A percentile compares a stretch with the other conserved stretches of the same genome.
Evolutionary conservation across 2,329 filamentous ascomycete species (phyloP).

Genomic region (Beauveria rudraprayagi): DNA sequence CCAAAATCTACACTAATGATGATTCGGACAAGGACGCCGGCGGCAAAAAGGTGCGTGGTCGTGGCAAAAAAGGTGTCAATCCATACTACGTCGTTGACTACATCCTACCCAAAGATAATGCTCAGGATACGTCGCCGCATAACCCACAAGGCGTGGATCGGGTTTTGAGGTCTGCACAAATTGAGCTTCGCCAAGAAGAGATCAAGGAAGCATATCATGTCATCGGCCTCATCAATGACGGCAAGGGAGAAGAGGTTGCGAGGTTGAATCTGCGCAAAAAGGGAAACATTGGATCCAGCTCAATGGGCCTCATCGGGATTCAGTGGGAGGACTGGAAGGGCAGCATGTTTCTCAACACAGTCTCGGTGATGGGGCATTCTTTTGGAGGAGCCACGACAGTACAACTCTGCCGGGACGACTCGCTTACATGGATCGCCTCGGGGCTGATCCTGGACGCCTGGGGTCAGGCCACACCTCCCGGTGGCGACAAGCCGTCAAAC

Average conservation of each 20-base stretch:
- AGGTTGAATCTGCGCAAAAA: conserved; percentile 46
- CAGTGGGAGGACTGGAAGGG: conserved; percentile 49
- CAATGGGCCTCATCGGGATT: conserved; percentile 46
- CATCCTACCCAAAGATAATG: conserved; percentile 52
- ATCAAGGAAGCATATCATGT: conserved; percentile 55
- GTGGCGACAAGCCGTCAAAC: conserved; percentile 34
- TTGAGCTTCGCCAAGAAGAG: conserved; percentile 55
- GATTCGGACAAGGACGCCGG: conserved; percentile 20
- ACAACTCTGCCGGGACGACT: conserved; percentile 47
- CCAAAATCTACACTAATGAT: conserved; percentile 18
- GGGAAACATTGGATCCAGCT: conserved; percentile 51
- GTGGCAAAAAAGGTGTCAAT: conserved; percentile 22
- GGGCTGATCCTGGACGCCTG: conserved; percentile 61
- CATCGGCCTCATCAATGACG: conserved; percentile 46
- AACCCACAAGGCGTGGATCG: conserved; percentile 53
- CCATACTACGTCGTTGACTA: conserved; percentile 49
- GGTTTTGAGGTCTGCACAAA: conserved; percentile 52
- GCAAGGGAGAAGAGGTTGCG: conserved; percentile 42
- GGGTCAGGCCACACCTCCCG: conserved; percentile 42
- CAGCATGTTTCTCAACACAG: conserved; percentile 45
- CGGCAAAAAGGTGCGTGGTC: conserved; percentile 23
- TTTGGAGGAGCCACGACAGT: conserved; percentile 59
- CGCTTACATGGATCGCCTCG: conserved; percentile 50
- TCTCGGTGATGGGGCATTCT: conserved; percentile 57
- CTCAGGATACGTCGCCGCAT: conserved; percentile 40